phyloP scores from a whole-genome alignment of 306 rosid species.

The Dalbergia oliveri region DNA sequence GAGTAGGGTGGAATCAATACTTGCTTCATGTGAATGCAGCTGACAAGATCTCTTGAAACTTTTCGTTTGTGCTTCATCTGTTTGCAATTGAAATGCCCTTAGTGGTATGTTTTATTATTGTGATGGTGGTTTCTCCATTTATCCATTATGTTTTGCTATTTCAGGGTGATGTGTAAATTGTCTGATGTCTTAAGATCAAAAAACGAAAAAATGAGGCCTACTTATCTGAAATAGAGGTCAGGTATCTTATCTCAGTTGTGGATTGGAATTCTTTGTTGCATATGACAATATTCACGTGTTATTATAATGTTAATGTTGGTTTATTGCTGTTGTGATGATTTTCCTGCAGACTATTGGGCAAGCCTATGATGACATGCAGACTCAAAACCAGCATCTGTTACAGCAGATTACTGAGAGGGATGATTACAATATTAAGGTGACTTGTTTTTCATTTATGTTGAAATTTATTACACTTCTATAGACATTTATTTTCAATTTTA shows the following conservation, averaged over 20 bases:
- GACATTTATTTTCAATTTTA: slow-evolving; percentile 11
- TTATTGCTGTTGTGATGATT: slow-evolving; percentile 28
- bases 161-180: slow-evolving; percentile 69
- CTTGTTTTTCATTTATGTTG: slow-evolving; percentile 11
- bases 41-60: slow-evolving; percentile 20
- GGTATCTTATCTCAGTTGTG: slow-evolving; percentile 42
- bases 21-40: slow-evolving; percentile 20
- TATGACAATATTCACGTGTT: slow-evolving; percentile 12
- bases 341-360: slow-evolving; percentile 89
- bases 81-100: slow-evolving; percentile 21
- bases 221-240: slow-evolving; percentile 97
- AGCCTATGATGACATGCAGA: slow-evolving; percentile 97
- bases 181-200: slow-evolving; percentile 78
- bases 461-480: slow-evolving; percentile 17
- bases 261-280: slow-evolving; percentile 29
- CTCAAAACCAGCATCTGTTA: slow-evolving; percentile 95
- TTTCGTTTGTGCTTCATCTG: not conserved
- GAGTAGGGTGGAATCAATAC: not conserved
- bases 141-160: slow-evolving; percentile 41
- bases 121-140: slow-evolving; percentile 12
- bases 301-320: slow-evolving; percentile 33
- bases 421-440: slow-evolving; percentile 97
- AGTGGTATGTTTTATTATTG: not conserved
- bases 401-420: slow-evolving; percentile 98
- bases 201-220: slow-evolving; percentile 85